phyloP scores from a whole-genome alignment of 2,329 filamentous ascomycete species.

The Lecanosticta acicola region DNA sequence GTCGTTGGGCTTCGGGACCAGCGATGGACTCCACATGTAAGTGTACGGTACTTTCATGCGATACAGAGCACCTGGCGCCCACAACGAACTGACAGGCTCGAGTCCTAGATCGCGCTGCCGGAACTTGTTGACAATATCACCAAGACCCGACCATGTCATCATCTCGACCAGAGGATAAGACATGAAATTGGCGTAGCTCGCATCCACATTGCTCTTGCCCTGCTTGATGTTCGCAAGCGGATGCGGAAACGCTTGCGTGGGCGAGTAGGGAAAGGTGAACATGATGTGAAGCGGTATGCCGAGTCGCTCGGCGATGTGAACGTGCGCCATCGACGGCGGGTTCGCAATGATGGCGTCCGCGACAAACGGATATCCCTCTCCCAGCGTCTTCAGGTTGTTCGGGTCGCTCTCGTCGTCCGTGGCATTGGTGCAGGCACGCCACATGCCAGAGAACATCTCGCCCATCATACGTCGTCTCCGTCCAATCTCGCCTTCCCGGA shows the following conservation, averaged over 20 bases:
- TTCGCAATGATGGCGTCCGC: constrained; percentile 83
- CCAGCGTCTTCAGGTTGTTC: constrained; percentile 61
- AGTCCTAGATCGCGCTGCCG: constrained; percentile 62
- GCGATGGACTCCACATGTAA: constrained; percentile 49
- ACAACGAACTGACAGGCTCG: constrained; percentile 68
- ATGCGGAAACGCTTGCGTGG: constrained; percentile 70
- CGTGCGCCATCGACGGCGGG: constrained; percentile 69
- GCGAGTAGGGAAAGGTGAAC: constrained; percentile 63
- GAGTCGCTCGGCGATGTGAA: constrained; percentile 73
- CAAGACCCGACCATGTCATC: constrained; percentile 60
- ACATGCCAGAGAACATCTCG: constrained; percentile 79
- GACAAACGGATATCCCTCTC: constrained; percentile 55
- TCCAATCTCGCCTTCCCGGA: constrained; percentile 68
- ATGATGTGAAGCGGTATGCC: constrained; percentile 64
- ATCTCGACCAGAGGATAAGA: constrained; percentile 75
- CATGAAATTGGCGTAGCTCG: constrained; percentile 72
- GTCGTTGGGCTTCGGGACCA: constrained; percentile 40
- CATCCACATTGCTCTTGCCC: constrained; percentile 60
- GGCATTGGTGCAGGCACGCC: constrained; percentile 69
- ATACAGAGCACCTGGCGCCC: constrained; percentile 69
- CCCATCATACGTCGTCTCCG: constrained; percentile 64
- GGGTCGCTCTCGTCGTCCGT: constrained; percentile 62
- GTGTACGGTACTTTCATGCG: constrained; percentile 69
- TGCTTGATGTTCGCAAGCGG: constrained; percentile 68
- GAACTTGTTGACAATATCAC: constrained; percentile 72